Base-by-base conservation (phyloP, 2,329 filamentous ascomycete genomes). In the Ciborinia camelliae region DNA sequence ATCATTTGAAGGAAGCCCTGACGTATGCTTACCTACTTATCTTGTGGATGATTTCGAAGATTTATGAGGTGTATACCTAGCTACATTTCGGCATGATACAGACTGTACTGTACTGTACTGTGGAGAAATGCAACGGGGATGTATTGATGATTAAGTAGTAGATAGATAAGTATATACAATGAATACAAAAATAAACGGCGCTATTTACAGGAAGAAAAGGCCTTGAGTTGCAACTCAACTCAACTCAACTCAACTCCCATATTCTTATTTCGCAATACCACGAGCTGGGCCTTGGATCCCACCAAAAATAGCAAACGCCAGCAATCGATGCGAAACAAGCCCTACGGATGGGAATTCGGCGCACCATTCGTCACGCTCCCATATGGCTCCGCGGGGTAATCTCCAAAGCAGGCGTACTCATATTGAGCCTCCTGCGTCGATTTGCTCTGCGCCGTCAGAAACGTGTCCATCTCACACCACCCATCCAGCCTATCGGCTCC, bases 401-500 rank as follows among this genome's bases (percentile, higher is more conserved):
- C 79, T 0, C 84, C 89, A 73, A 85, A 86, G 72, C 90, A 93
- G 45, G 86, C 82, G 72, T 84, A 82, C 20, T 90, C 83, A 71
- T 84, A 92, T 70, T 84, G 76, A 4, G 88, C 87, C 67, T 81
- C 77, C 23, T 78, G 80, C 43, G 84, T 75, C 80, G 86, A 86
- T 67, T 77, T 78, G 66, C 85, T 80, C 77, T 89, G 86, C 6
- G 86, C 79, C 66, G 83, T 75, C 51, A 92, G 72, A 71, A 92
- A 92, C 0, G 86, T 86, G 3, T 81, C 81, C 57, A 92, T 75
- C 73, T 92, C 89, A 73, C 90, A 92, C 89, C 90, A 92, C 0
- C 90, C 90, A 74, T 92, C 90, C 51, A 86, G 82, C 5, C 90
- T 78, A 14, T 81, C 73, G 1, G 70, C 76, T 47, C 84, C 88